A percentile compares a stretch with the other conserved stretches of the same genome.
phyloP scores from a whole-genome alignment of 257 asterid genomes.

The Cruciata laevipes region DNA sequence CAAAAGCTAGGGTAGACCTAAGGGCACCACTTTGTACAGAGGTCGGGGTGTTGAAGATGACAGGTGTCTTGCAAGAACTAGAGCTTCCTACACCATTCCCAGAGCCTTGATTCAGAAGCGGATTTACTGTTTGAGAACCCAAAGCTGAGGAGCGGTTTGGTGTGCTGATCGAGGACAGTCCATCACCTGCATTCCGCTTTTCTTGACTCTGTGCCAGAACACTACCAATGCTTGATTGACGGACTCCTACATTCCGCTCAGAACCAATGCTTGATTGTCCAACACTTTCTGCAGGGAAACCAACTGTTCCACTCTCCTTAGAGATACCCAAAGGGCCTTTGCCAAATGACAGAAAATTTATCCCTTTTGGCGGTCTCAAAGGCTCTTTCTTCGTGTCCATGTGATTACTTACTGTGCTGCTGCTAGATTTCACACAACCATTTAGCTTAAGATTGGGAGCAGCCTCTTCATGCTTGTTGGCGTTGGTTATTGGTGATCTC shows the following conservation, averaged over 20 bases:
- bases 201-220: neutral
- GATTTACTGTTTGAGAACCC: constrained; percentile 23
- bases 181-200: neutral
- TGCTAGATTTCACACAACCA: constrained; percentile 20
- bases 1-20: constrained; percentile 63
- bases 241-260: too few relatives aligned
- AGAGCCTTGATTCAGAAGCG: constrained; percentile 21
- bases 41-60: constrained; percentile 37
- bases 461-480: constrained; percentile 29
- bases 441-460: constrained; percentile 27
- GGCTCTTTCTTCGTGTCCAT: constrained; percentile 26
- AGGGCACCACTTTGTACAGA: constrained; percentile 57
- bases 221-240: constrained; percentile 20
- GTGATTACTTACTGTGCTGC: constrained; percentile 15
- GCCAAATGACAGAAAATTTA: constrained; percentile 76
- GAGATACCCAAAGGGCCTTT: constrained; percentile 40
- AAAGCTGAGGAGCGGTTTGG: constrained; percentile 12
- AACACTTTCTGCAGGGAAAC: constrained; percentile 17
- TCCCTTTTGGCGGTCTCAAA: constrained; percentile 50
- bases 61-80: constrained; percentile 30
- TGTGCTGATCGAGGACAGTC: neutral
- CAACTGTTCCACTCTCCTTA: constrained; percentile 15
- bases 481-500: constrained; percentile 25
- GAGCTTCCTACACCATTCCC: constrained; percentile 19
- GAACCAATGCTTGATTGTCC: constrained; percentile 21